Conservation (phyloP, 148 eudicot species). For the Fagopyrum tataricum region DNA sequence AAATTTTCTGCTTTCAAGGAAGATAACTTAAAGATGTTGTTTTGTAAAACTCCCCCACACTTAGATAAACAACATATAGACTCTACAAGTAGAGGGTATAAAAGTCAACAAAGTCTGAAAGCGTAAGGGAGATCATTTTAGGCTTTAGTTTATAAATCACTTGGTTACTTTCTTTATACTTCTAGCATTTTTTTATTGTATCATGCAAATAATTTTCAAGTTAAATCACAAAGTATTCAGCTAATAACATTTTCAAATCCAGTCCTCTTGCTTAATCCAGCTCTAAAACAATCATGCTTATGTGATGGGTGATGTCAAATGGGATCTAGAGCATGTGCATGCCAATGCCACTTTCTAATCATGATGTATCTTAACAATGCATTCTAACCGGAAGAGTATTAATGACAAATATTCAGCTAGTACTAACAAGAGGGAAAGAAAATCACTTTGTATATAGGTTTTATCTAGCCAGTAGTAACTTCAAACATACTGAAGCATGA, state of each 20-base stretch:
- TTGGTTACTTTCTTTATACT: neutral
- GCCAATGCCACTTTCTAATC: neutral
- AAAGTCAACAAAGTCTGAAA: conserved; percentile 2
- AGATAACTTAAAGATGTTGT: neutral
- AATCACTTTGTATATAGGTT: neutral
- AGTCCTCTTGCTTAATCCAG: neutral
- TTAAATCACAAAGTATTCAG: neutral
- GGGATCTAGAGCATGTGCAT: conserved; percentile 6
- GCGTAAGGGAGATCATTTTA: neutral
- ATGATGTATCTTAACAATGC: neutral
- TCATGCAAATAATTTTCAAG: neutral
- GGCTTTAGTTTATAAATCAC: neutral
- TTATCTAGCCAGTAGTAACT: neutral
- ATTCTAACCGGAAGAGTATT: neutral
- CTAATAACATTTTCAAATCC: neutral
- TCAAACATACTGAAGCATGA: neutral
- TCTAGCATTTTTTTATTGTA: neutral
- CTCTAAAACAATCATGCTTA: neutral
- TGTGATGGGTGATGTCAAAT: neutral
- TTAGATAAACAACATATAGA: neutral
- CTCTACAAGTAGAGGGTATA: neutral
- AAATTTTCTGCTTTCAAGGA: neutral
- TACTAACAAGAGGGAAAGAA: neutral
- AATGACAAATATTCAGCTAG: neutral
- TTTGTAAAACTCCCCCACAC: neutral